Base-by-base conservation (phyloP, 345 rosid genomes). In the Pugionium dolabratum region DNA sequence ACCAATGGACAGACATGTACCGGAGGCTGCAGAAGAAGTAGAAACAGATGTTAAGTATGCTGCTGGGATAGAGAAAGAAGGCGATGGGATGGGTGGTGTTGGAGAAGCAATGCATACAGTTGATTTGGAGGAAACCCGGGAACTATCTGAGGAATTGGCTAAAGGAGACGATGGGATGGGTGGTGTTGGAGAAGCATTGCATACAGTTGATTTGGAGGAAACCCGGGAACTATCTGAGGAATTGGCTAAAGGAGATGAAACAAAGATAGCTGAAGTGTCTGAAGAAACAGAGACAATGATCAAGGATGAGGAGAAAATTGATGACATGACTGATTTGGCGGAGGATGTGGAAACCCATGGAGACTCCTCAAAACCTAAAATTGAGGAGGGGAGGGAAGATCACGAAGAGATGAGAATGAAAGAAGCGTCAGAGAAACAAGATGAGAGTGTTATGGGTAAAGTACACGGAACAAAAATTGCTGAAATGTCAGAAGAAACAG, bases 321-420 rank as follows among this genome's bases (percentile, higher is more conserved):
- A 56, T 6, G 69, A 39, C 61, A 62, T 53, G 59, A 71, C 35
- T 49, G 75, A 64, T 41, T 59, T 37, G 35, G 27, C 10, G 26
- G 82, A 74, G 50, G 80, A 66, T 51, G 50, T 47, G 36, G 56
- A 71, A 18, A 70, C 69, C 31, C 76, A 9, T 44, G 75, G 51
- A 45, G 76, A 76, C 11, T 56, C 78, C 9, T 10, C 70, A 4
- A 44, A 40, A 66, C 78, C 58, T 33, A 77, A 76, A 34, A 4
- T 51, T 8, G 73, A 49, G 7, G 76, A 77, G 48, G 77, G 40
- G 44, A 69, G 2, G 31, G 82, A 76, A 47, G 62, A 42, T 28
- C 73, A 66, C 37, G 85, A 70, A 45, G 71, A 69, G 50, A 68
- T 47, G 43, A 61, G 48, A 29, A 46, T 36, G 39, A 10, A 46